Conservation (phyloP, 495 filamentous ascomycete genomes). For the Bathelium albidoporum region DNA sequence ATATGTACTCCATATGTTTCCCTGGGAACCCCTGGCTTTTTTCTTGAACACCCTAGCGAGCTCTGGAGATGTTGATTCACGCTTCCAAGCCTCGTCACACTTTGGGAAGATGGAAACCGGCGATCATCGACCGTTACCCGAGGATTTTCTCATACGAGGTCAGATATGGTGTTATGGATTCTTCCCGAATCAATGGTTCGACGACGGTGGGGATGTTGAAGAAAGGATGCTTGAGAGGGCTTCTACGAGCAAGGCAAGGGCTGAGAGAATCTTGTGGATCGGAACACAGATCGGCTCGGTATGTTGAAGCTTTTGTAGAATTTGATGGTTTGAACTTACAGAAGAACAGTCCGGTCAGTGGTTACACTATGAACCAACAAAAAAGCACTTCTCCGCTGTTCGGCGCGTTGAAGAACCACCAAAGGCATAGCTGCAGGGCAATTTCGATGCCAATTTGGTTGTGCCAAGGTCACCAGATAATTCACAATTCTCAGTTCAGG, state of each 20-base stretch:
- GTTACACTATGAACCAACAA: background rate
- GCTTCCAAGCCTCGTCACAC: constrained; percentile 35
- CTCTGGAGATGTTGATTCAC: constrained; percentile 32
- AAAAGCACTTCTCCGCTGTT: background rate
- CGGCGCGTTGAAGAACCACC: background rate
- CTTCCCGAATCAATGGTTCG: constrained; percentile 62
- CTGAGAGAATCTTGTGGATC: constrained; percentile 55
- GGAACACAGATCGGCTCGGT: background rate
- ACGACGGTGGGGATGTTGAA: constrained; percentile 57
- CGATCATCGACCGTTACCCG: constrained; percentile 54
- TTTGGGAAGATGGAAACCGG: constrained; percentile 48
- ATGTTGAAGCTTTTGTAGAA: background rate
- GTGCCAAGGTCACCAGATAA: background rate
- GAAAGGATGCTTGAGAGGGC: constrained; percentile 61
- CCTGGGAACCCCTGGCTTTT: constrained; percentile 53
- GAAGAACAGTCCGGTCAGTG: background rate
- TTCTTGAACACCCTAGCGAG: constrained; percentile 57
- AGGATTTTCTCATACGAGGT: constrained; percentile 75
- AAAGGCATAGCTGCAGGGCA: background rate
- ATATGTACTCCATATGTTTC: constrained; percentile 44
- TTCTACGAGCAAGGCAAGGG: constrained; percentile 53
- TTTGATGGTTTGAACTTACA: background rate
- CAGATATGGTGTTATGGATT: constrained; percentile 60
- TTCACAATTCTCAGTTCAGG: too few relatives aligned
- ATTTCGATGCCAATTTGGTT: background rate